Base-by-base conservation (phyloP, 2,329 filamentous ascomycete genomes). In the Ustilaginoidea virens region DNA sequence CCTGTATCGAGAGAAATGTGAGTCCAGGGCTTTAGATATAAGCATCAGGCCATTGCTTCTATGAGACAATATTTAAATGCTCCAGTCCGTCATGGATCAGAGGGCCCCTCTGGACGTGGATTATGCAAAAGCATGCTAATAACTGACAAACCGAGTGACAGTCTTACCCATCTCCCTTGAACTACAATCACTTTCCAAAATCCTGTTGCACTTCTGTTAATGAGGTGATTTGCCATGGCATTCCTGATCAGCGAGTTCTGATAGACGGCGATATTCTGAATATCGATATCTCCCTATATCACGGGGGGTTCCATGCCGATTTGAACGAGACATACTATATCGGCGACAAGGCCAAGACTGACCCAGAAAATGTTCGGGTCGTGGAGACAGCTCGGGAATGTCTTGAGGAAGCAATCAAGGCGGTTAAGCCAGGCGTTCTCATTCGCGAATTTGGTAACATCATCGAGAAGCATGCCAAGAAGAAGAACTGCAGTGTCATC, bases 261-360 rank as follows among this genome's bases (percentile, higher is more conserved):
- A 58, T 83, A 38, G 87, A 98, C 42, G 90, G 90, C 36, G 90
- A 98, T 46, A 96, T 98, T 39, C 61, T 98, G 47, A 98, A 98
- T 59, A 85, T 98, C 40, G 90, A 98, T 44, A 81, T 98, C 5
- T 86, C 85, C 1, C 61, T 98, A 24, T 98, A 92, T 55, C 85
- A 96, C 51, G 80, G 77, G 36, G 90, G 90, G 30, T 96, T 87
- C 60, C 90, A 98, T 50, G 85, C 83, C 31, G 90, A 98, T 52
- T 63, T 98, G 31, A 98, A 98, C 60, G 90, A 98, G 61, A 98
- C 90, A 9, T 98, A 96, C 60, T 98, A 98, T 51, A 80, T 98
- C 27, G 90, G 90, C 32, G 80, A 92, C 42, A 83, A 80, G 47
- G 81, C 90, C 23, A 70, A 72, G 45, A 74, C 80, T 7, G 77